Conservation (phyloP, 768 basidiomycete genomes). For the Suillus decipiens region DNA sequence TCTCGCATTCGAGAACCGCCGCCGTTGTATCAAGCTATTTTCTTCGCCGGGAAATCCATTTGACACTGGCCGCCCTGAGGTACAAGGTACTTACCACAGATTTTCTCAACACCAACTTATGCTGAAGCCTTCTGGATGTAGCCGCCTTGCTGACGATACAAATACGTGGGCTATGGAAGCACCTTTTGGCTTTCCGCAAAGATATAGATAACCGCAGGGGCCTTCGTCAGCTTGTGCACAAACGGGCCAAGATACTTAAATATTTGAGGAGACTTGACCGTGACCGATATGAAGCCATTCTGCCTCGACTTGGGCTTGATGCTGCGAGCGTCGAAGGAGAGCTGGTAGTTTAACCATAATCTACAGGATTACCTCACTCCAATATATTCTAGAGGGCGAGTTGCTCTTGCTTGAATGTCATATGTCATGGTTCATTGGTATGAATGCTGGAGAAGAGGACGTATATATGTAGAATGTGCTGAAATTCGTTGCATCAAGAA, state of each 20-base stretch:
- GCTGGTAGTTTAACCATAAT: constrained; percentile 58
- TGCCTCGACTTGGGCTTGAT: constrained; percentile 78
- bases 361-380: neutral
- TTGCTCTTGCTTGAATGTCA: neutral
- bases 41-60: constrained; percentile 65
- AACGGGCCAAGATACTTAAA: constrained; percentile 78
- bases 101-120: constrained; percentile 3
- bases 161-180: constrained; percentile 81
- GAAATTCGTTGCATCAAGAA: constrained; percentile 8
- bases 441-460: constrained; percentile 5
- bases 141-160: constrained; percentile 85
- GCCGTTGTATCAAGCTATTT: constrained; percentile 77
- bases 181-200: constrained; percentile 64
- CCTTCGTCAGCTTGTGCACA: constrained; percentile 77
- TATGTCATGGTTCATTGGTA: constrained; percentile 13
- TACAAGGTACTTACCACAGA: constrained; percentile 72
- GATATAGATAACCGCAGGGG: constrained; percentile 79
- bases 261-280: constrained; percentile 71
- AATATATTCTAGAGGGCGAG: neutral
- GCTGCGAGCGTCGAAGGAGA: constrained; percentile 87
- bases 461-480: neutral
- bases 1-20: constrained; percentile 85
- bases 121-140: constrained; percentile 32
- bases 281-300: constrained; percentile 70
- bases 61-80: constrained; percentile 84